These are phyloP conservation scores for Neurospora crassa DNA, from an alignment of 2,329 filamentous ascomycete genomes.

Conservation along the genomic window DNA sequence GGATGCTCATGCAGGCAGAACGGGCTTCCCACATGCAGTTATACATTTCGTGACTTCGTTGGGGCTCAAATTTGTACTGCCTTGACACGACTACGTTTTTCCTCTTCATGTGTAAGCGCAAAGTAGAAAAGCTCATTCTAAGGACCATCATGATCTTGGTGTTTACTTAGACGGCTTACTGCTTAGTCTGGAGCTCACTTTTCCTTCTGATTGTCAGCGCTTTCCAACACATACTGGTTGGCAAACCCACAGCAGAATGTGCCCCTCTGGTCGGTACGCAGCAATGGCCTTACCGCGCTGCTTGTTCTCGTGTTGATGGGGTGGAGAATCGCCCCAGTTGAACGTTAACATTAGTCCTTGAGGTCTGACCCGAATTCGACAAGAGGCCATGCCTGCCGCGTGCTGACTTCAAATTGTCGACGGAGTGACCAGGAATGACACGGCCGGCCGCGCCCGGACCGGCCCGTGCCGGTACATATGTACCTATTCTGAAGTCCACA, in stretches of 20 bases:
- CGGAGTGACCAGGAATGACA: not conserved
- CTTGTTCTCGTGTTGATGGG: not conserved
- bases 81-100: not conserved
- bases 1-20: not conserved
- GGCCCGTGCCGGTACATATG: not conserved
- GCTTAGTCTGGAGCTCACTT: not conserved
- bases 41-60: not conserved
- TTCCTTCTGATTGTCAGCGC: not conserved
- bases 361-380: not conserved
- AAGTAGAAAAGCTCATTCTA: not conserved
- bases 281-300: too few species aligned
- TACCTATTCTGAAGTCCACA: not conserved
- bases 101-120: not conserved
- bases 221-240: not conserved
- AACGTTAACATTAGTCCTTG: not conserved
- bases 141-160: not conserved
- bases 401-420: not conserved
- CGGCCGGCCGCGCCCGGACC: not conserved
- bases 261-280: too few species aligned
- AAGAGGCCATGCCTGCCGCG: too few species aligned
- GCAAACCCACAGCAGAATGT: not conserved
- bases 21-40: not conserved
- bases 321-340: not conserved
- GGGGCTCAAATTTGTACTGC: too few species aligned
- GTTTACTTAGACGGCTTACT: not conserved